A percentile compares a stretch with the other conserved stretches of the same genome.
Evolutionary conservation across 1,284 basidiomycete species (phyloP).

Genomic region (Tetrapyrgos nigripes): DNA sequence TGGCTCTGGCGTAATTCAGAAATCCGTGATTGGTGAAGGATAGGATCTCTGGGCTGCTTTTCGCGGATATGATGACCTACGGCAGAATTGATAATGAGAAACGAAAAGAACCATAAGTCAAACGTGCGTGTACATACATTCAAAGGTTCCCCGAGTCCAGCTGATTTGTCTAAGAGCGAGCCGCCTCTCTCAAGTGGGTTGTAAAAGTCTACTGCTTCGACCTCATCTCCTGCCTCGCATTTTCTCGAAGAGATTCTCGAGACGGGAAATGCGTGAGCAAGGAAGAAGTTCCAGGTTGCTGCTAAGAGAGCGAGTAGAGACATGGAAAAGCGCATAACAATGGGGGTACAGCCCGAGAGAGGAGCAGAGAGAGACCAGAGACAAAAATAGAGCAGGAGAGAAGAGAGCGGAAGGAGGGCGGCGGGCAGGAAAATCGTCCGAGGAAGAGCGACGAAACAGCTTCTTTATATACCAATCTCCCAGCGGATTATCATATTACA

Average conservation of each 20-base stretch:
- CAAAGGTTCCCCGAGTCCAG: conserved; percentile 45
- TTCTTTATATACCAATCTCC: background rate
- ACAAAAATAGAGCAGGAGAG: background rate
- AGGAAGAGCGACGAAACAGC: too few relatives aligned
- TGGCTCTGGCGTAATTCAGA: conserved; percentile 55
- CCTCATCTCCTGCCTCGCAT: background rate
- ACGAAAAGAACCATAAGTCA: background rate
- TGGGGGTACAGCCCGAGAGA: background rate
- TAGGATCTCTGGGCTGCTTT: conserved; percentile 53
- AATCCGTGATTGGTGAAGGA: conserved; percentile 47
- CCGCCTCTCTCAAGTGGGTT: conserved; percentile 31
- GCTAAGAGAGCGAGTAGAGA: background rate
- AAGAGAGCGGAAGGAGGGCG: background rate
- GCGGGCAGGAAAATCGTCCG: too few relatives aligned
- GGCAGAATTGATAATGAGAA: background rate
- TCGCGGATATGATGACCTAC: conserved; percentile 55
- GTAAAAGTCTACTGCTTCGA: conserved; percentile 11
- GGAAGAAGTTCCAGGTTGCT: background rate
- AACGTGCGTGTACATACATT: conserved; percentile 34
- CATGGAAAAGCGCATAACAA: background rate
- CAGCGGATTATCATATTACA: too few relatives aligned
- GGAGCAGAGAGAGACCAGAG: background rate
- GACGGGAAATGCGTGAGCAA: background rate
- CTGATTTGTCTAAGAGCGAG: conserved; percentile 38
- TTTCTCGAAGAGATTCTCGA: background rate